These are phyloP conservation scores for Sphagnum magellanicum DNA, from an alignment of 228 moss, liverwort and hornwort genomes.

Conservation along the genomic window DNA sequence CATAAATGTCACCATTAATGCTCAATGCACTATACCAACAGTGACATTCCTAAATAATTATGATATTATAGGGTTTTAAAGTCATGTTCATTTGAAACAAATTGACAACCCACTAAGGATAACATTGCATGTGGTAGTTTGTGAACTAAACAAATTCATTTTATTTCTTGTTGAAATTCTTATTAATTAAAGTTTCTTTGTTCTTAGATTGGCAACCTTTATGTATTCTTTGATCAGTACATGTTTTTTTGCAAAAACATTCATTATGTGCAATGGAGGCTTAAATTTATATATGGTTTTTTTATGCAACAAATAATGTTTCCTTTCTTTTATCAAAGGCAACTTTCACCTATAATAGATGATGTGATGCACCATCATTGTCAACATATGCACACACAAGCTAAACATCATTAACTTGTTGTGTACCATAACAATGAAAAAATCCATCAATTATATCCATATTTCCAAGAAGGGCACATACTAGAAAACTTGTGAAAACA, in stretches of 20 bases:
- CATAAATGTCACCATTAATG: neutral
- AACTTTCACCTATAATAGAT: neutral
- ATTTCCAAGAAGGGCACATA: neutral
- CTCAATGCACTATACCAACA: neutral
- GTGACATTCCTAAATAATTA: too few species aligned
- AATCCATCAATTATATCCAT: neutral
- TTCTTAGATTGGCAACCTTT: neutral
- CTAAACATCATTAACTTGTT: neutral
- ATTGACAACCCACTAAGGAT: neutral
- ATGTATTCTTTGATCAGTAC: neutral
- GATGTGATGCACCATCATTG: neutral
- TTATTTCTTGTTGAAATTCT: neutral
- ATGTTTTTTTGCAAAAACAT: neutral
- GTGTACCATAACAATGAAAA: neutral
- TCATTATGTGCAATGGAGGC: neutral
- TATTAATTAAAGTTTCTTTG: neutral
- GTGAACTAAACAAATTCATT: neutral
- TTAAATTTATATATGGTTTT: neutral
- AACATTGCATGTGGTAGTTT: neutral
- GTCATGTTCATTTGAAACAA: neutral
- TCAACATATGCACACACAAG: neutral
- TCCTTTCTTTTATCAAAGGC: neutral
- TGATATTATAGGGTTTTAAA: too few species aligned
- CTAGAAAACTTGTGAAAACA: neutral
- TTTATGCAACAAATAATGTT: neutral